These are phyloP conservation scores for Phlebiopsis gigantea DNA, from an alignment of 768 basidiomycete genomes.

Conservation along the genomic window DNA sequence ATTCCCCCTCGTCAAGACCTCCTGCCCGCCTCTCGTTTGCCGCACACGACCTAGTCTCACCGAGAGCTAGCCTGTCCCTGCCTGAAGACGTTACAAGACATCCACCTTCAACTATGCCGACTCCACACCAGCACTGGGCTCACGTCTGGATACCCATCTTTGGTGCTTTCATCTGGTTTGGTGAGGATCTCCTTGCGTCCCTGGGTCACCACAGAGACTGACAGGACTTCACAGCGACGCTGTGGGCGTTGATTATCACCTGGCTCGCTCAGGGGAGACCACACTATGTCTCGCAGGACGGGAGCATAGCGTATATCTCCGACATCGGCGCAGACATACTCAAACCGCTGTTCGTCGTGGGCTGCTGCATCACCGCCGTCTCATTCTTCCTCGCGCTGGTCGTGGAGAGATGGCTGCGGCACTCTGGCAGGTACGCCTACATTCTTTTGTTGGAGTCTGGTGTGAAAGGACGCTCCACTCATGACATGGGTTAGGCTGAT, in stretches of 20 bases:
- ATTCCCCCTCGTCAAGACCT: not conserved
- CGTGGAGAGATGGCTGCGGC: slow-evolving; percentile 59
- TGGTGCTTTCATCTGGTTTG: slow-evolving; percentile 61
- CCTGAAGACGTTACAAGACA: not conserved
- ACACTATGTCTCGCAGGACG: slow-evolving; percentile 50
- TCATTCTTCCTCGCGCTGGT: slow-evolving; percentile 56
- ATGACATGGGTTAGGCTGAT: slow-evolving; percentile 38
- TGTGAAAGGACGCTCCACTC: not conserved
- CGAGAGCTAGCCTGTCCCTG: not conserved
- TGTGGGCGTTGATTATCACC: slow-evolving; percentile 65
- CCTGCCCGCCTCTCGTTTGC: not conserved
- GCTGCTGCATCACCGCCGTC: slow-evolving; percentile 57
- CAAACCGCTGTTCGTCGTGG: slow-evolving; percentile 71
- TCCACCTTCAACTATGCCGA: slow-evolving; percentile 8
- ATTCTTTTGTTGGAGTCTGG: not conserved
- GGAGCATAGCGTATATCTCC: slow-evolving; percentile 67
- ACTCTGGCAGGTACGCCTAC: slow-evolving; percentile 48
- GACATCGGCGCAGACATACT: slow-evolving; percentile 70
- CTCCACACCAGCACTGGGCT: slow-evolving; percentile 44
- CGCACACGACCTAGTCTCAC: not conserved
- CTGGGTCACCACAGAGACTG: not conserved
- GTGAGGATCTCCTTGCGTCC: slow-evolving; percentile 34
- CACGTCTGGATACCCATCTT: slow-evolving; percentile 64
- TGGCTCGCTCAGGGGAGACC: slow-evolving; percentile 67
- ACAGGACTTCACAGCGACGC: slow-evolving; percentile 34